phyloP scores from a whole-genome alignment of 176 grass and related monocot species.

The Rhynchospora tenuis region DNA sequence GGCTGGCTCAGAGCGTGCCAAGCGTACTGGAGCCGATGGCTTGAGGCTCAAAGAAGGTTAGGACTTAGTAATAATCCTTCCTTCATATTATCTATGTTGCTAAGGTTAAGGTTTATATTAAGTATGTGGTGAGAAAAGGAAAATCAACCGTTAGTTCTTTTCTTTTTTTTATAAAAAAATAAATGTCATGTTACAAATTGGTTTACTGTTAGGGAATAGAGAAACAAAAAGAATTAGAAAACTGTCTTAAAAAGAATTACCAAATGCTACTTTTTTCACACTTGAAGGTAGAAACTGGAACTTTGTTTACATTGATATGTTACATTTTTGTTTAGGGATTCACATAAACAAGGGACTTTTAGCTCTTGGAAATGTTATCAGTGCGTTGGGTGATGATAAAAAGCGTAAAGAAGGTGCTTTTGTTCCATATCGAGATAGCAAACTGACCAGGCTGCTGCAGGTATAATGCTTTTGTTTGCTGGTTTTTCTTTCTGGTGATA shows the following conservation, averaged over 20 bases:
- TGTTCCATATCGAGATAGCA: constrained; percentile 51
- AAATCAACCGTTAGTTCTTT: neutral
- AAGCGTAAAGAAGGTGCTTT: constrained; percentile 51
- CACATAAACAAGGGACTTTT: constrained; percentile 48
- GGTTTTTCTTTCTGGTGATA: constrained; percentile 4
- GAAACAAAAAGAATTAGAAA: neutral
- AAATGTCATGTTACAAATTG: neutral
- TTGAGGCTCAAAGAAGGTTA: constrained; percentile 49
- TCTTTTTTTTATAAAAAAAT: neutral
- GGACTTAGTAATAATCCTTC: neutral
- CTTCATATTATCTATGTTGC: neutral
- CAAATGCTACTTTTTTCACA: neutral
- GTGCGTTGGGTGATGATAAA: constrained; percentile 49
- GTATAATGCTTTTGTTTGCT: neutral
- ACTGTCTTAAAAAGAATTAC: neutral
- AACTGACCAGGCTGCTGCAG: constrained; percentile 47
- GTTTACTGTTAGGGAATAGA: neutral
- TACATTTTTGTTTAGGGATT: constrained; percentile 30
- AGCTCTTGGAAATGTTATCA: constrained; percentile 51
- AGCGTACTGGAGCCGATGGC: constrained; percentile 53
- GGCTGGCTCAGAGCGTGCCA: constrained; percentile 52
- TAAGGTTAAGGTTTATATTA: neutral
- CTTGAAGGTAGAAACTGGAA: neutral
- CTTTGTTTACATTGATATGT: neutral
- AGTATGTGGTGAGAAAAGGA: neutral